A percentile compares a stretch with the other conserved stretches of the same genome.
Conservation (phyloP, 345 rosid genomes). For the Noccaea bulbosa region DNA sequence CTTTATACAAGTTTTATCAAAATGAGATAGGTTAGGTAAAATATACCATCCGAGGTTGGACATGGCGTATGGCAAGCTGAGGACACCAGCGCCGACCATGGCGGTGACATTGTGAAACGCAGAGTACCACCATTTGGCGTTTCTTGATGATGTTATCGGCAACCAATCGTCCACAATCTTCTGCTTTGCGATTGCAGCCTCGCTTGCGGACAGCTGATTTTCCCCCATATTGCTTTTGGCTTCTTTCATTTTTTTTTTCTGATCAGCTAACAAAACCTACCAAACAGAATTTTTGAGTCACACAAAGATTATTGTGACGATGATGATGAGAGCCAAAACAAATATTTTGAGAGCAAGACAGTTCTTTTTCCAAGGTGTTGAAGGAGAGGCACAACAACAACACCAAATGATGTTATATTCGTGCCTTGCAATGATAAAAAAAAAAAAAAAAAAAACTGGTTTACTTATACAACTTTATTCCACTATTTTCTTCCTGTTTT, state of each 20-base stretch:
- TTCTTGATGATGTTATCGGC: conserved; percentile 68
- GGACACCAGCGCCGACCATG: conserved; percentile 92
- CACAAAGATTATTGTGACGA: background rate
- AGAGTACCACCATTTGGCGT: conserved; percentile 92
- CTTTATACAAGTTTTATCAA: background rate
- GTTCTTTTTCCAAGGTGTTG: background rate
- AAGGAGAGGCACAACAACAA: background rate
- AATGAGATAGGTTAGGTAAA: background rate
- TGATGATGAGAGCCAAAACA: background rate
- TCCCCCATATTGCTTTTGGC: conserved; percentile 11
- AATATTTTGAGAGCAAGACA: background rate
- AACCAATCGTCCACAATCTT: conserved; percentile 68
- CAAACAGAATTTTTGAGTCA: background rate
- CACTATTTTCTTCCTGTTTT: background rate
- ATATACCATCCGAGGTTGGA: conserved; percentile 76
- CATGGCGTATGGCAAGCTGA: conserved; percentile 89
- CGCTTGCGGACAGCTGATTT: conserved; percentile 6
- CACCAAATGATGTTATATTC: background rate
- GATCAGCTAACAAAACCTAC: background rate
- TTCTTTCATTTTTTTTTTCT: background rate
- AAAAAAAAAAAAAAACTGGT: background rate
- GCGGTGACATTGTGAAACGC: conserved; percentile 93
- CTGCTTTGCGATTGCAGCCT: conserved; percentile 26
- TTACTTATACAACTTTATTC: conserved; percentile 4
- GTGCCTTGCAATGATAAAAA: background rate